Percentiles rank a stretch among this genome's conserved stretches.
phyloP scores from a whole-genome alignment of 352 stramenopile genomes.

The Pilasporangium apinafurcum region DNA sequence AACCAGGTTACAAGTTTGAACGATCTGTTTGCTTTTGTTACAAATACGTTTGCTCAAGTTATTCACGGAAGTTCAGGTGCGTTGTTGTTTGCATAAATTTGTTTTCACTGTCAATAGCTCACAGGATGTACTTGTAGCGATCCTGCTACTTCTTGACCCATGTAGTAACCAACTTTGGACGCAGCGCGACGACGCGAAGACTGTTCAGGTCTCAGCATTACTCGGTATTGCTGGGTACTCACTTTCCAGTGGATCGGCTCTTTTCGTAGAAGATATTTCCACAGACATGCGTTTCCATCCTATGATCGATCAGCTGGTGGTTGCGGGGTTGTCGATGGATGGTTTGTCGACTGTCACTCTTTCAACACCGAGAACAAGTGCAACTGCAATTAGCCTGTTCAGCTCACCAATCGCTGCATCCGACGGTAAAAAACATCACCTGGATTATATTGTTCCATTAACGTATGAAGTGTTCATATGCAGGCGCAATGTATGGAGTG shows the following conservation, averaged over 20 bases:
- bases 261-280: constrained; percentile 31
- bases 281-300: constrained; percentile 51
- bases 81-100: neutral
- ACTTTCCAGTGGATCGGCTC: constrained; percentile 22
- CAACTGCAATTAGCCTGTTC: constrained; percentile 24
- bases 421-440: constrained; percentile 18
- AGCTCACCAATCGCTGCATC: constrained; percentile 26
- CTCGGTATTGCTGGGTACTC: constrained; percentile 51
- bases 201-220: constrained; percentile 41
- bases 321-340: constrained; percentile 10
- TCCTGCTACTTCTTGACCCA: constrained; percentile 60
- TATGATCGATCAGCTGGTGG: constrained; percentile 53
- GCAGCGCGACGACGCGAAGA: constrained; percentile 31
- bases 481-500: constrained; percentile 39
- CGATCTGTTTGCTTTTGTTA: constrained; percentile 39
- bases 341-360: neutral
- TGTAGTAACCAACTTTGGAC: constrained; percentile 64
- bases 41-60: constrained; percentile 29
- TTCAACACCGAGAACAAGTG: neutral
- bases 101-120: no score
- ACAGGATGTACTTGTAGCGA: constrained; percentile 13
- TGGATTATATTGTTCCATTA: neutral
- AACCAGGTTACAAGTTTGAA: constrained; percentile 18
- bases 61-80: constrained; percentile 28
- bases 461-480: neutral